Conservation (phyloP, 345 rosid genomes). For the Orychophragmus violaceus region DNA sequence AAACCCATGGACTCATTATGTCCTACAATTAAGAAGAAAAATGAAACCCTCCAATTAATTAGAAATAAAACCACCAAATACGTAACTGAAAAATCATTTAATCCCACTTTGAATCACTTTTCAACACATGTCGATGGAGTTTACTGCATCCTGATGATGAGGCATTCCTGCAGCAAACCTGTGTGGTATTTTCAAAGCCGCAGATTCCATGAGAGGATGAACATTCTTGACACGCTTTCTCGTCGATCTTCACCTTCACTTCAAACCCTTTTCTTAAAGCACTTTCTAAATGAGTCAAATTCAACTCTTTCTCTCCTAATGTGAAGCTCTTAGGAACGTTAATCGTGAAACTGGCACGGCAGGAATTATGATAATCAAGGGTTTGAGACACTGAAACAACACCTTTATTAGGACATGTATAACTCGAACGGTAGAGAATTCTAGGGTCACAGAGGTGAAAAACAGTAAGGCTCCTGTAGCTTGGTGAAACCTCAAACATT, state of each 20-base stretch:
- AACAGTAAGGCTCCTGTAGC: conserved; percentile 11
- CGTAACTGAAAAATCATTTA: no score
- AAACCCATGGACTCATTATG: no score
- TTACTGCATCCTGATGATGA: neutral
- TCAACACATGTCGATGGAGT: no score
- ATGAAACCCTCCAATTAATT: no score
- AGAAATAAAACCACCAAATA: no score
- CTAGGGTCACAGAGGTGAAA: conserved; percentile 14
- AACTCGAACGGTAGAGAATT: neutral
- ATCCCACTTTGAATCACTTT: no score
- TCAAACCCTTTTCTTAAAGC: conserved; percentile 9
- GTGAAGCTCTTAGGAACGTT: neutral
- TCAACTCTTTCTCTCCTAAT: neutral
- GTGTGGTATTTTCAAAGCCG: neutral
- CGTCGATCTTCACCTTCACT: neutral
- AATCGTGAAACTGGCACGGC: neutral
- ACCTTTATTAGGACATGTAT: neutral
- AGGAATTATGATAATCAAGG: neutral
- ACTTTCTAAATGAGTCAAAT: neutral
- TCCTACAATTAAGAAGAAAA: no score
- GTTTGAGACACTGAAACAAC: neutral
- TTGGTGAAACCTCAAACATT: neutral
- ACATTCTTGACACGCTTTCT: neutral
- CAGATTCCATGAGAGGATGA: neutral
- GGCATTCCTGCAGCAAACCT: neutral